These are phyloP conservation scores for Ophiocordyceps camponoti-leonardi DNA, from an alignment of 2,329 filamentous ascomycete genomes.

Conservation along the genomic window DNA sequence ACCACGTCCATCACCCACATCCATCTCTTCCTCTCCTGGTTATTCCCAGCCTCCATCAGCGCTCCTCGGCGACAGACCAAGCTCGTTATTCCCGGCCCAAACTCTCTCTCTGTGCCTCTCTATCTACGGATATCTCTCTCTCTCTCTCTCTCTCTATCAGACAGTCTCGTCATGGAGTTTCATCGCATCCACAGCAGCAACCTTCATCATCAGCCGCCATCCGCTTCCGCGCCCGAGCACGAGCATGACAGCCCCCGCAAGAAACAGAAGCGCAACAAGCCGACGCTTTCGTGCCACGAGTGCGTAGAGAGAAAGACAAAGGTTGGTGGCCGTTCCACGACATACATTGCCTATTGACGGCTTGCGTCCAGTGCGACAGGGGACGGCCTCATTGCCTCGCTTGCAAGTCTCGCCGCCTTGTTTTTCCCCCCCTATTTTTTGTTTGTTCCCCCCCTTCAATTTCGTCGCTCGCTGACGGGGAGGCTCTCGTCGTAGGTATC, in stretches of 20 bases:
- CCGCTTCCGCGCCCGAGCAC: background rate
- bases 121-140: background rate
- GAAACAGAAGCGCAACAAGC: constrained; percentile 75
- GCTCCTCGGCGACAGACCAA: background rate
- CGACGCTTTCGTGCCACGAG: constrained; percentile 61
- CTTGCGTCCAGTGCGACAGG: constrained; percentile 46
- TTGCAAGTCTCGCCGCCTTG: constrained; percentile 26
- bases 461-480: background rate
- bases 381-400: constrained; percentile 51
- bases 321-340: constrained; percentile 24
- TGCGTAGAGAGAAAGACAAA: constrained; percentile 75
- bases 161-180: background rate
- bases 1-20: background rate
- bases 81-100: constrained; percentile 3
- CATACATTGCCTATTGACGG: background rate
- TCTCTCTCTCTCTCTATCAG: background rate
- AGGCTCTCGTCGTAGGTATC: constrained; percentile 33
- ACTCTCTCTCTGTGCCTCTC: constrained; percentile 2
- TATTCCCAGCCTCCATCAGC: constrained; percentile 16
- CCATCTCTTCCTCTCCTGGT: constrained; percentile 6
- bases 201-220: background rate
- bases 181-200: background rate
- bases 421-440: background rate
- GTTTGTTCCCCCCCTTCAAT: background rate
- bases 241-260: constrained; percentile 32